Conservation (phyloP, 305 asterid genomes). For the Fraxinus baroniana region DNA sequence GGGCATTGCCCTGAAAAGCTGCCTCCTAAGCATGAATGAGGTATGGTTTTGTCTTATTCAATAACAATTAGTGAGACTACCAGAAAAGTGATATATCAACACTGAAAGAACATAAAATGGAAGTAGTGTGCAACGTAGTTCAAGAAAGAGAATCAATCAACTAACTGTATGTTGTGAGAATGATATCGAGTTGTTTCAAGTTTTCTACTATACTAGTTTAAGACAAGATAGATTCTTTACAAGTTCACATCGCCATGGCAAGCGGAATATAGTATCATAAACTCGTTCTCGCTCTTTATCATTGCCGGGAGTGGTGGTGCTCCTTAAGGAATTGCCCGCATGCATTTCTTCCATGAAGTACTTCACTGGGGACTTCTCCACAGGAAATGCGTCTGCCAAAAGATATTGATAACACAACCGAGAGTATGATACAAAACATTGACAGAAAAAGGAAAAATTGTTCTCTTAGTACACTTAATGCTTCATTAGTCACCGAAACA, state of each 20-base stretch:
- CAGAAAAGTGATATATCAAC: background rate
- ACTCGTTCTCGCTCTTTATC: conserved; percentile 94
- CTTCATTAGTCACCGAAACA: conserved; percentile 10
- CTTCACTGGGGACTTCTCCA: conserved; percentile 75
- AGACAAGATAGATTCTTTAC: conserved; percentile 43
- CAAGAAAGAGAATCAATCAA: background rate
- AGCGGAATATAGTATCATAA: conserved; percentile 88
- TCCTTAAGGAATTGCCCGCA: conserved; percentile 85
- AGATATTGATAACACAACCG: conserved; percentile 24
- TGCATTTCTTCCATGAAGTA: conserved; percentile 88
- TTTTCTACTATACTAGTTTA: conserved; percentile 1
- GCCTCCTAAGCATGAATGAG: background rate
- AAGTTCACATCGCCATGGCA: conserved; percentile 99
- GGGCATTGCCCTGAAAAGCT: background rate
- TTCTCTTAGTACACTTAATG: background rate
- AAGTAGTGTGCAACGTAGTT: background rate
- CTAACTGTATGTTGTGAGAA: background rate
- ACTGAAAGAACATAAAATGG: background rate
- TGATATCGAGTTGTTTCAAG: background rate
- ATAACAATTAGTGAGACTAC: background rate
- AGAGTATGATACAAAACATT: conserved; percentile 24
- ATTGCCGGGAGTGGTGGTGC: conserved; percentile 73
- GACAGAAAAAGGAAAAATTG: background rate
- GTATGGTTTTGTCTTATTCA: background rate
- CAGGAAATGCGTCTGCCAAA: conserved; percentile 52